Conservation (phyloP, 2,329 filamentous ascomycete genomes). For the Diaporthe ilicicola region DNA sequence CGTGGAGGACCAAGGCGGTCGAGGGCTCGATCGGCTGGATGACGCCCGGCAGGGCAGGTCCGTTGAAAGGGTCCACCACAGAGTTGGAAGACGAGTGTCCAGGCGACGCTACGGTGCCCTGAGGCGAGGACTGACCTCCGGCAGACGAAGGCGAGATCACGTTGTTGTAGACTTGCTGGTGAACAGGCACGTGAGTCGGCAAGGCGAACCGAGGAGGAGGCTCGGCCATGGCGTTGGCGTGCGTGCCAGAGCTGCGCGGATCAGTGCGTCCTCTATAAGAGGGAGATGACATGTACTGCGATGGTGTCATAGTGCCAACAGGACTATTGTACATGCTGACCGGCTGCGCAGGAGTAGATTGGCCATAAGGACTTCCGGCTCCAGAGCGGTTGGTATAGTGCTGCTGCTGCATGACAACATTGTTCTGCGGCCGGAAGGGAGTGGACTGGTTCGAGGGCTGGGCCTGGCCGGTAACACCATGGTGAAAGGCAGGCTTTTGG, state of each 20-base stretch:
- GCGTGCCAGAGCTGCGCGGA: slow-evolving; percentile 52
- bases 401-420: slow-evolving; percentile 1
- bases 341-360: background rate
- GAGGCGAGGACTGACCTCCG: background rate
- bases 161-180: slow-evolving; percentile 16
- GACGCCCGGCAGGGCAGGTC: slow-evolving; percentile 19
- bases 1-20: slow-evolving; percentile 12
- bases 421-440: background rate
- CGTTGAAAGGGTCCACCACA: slow-evolving; percentile 28
- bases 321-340: background rate
- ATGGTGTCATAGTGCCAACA: background rate
- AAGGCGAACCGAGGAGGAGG: slow-evolving; percentile 51
- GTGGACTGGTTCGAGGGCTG: background rate
- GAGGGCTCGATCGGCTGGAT: slow-evolving; percentile 31
- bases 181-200: background rate
- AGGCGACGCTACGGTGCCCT: background rate
- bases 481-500: background rate
- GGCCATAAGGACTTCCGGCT: background rate
- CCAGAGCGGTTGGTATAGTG: slow-evolving; percentile 8
- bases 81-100: background rate
- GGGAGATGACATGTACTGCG: slow-evolving; percentile 6
- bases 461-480: background rate
- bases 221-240: slow-evolving; percentile 39
- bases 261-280: slow-evolving; percentile 42
- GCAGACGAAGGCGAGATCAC: background rate